phyloP scores from a whole-genome alignment of 2,329 filamentous ascomycete species.

The Fusarium musae region DNA sequence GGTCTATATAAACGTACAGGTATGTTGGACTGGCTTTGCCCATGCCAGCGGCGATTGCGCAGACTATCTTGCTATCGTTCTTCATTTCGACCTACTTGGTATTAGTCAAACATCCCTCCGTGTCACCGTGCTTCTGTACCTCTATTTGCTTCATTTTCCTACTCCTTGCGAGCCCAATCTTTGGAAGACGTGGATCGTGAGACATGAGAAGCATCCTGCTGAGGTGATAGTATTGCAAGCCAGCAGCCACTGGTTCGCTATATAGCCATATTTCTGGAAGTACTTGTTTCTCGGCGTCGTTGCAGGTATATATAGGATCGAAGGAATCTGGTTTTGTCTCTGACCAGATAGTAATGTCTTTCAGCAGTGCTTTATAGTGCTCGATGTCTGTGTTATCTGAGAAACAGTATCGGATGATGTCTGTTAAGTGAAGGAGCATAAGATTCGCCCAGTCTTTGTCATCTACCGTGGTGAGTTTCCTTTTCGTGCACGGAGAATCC shows the following conservation, averaged over 20 bases:
- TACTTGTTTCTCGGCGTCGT: background rate
- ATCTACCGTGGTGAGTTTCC: constrained; percentile 11
- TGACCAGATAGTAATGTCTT: constrained; percentile 40
- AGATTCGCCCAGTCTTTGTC: constrained; percentile 35
- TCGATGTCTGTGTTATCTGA: constrained; percentile 27
- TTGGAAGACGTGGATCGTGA: constrained; percentile 41
- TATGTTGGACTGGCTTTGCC: constrained; percentile 37
- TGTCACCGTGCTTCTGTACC: background rate
- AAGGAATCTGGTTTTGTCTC: constrained; percentile 41
- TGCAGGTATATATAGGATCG: constrained; percentile 35
- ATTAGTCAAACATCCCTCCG: background rate
- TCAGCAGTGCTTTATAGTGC: constrained; percentile 33
- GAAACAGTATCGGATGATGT: constrained; percentile 44
- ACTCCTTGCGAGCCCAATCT: constrained; percentile 33
- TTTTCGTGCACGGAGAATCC: background rate
- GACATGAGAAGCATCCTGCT: constrained; percentile 42
- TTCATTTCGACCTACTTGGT: constrained; percentile 28
- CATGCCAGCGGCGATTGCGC: constrained; percentile 42
- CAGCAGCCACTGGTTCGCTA: constrained; percentile 39
- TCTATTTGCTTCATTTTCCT: constrained; percentile 25
- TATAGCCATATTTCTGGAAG: constrained; percentile 44
- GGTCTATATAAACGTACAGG: constrained; percentile 20
- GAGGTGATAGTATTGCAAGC: constrained; percentile 45
- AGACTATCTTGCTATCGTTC: constrained; percentile 42
- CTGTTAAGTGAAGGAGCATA: constrained; percentile 40